Percentiles rank a stretch among this genome's conserved stretches.
These are phyloP conservation scores for Entrophospora sp. DNA, from an alignment of 192 early-diverging fungal species.

Conservation along the genomic window DNA sequence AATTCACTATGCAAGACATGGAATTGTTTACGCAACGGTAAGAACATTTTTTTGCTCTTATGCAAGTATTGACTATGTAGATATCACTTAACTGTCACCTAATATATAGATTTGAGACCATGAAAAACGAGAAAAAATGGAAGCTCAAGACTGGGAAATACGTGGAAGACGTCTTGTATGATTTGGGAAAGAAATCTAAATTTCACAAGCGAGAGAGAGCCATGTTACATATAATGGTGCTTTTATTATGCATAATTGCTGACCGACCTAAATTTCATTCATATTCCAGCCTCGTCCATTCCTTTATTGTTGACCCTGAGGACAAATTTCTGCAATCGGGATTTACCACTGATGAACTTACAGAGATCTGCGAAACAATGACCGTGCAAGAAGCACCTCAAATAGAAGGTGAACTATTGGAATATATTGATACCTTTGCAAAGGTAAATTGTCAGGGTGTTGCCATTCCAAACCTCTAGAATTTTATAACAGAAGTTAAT, in stretches of 20 bases:
- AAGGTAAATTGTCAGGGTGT: neutral
- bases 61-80: neutral
- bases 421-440: neutral
- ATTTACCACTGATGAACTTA: neutral
- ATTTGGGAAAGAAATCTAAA: neutral
- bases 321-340: neutral
- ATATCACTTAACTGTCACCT: neutral
- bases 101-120: constrained; percentile 5
- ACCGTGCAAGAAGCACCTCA: neutral
- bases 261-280: neutral
- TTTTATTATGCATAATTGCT: neutral
- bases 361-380: neutral
- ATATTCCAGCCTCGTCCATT: neutral
- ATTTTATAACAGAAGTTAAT: neutral
- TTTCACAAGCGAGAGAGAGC: neutral
- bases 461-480: neutral
- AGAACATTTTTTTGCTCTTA: neutral
- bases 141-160: neutral
- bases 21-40: neutral
- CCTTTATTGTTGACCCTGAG: neutral
- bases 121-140: constrained; percentile 8
- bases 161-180: constrained; percentile 7
- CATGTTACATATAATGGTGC: neutral
- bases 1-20: neutral
- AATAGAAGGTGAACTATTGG: neutral